A percentile compares a stretch with the other conserved stretches of the same genome.
phyloP scores from a whole-genome alignment of 1,284 basidiomycete species.

The Sporisorium reilianum region DNA sequence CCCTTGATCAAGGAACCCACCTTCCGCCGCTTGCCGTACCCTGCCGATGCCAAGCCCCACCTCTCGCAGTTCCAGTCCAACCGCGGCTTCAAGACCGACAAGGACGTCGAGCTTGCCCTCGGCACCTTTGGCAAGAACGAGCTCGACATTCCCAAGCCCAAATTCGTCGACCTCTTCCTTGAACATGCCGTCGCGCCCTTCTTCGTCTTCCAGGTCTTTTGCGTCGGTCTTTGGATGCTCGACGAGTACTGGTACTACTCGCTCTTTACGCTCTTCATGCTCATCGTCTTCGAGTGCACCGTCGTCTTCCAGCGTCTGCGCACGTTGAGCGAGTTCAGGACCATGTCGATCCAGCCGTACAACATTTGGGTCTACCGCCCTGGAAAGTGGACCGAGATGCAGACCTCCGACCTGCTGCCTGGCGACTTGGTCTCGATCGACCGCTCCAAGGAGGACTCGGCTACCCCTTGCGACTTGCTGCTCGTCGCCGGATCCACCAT shows the following conservation, averaged over 20 bases:
- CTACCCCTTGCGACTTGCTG: slow-evolving; percentile 64
- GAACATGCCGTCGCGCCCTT: slow-evolving; percentile 69
- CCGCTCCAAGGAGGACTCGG: slow-evolving; percentile 68
- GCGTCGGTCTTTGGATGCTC: slow-evolving; percentile 69
- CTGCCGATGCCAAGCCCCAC: slow-evolving; percentile 80
- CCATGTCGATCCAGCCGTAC: slow-evolving; percentile 69
- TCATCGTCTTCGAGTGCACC: slow-evolving; percentile 68
- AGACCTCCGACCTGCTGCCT: slow-evolving; percentile 63
- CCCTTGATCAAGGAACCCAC: slow-evolving; percentile 72
- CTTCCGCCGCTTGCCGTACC: slow-evolving; percentile 90
- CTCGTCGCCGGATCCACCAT: slow-evolving; percentile 63
- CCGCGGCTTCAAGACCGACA: slow-evolving; percentile 70
- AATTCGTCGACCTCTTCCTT: slow-evolving; percentile 66
- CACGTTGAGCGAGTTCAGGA: slow-evolving; percentile 68
- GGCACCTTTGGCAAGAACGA: slow-evolving; percentile 65
- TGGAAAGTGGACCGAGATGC: slow-evolving; percentile 60
- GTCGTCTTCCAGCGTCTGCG: slow-evolving; percentile 67
- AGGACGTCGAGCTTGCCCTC: slow-evolving; percentile 61
- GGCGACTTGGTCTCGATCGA: slow-evolving; percentile 67
- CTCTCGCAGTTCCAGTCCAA: slow-evolving; percentile 79
- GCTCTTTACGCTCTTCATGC: slow-evolving; percentile 68
- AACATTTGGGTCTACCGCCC: slow-evolving; percentile 63
- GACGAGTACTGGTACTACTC: slow-evolving; percentile 69
- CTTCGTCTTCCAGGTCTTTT: slow-evolving; percentile 69
- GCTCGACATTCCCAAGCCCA: slow-evolving; percentile 67